phyloP scores from a whole-genome alignment of 2,329 filamentous ascomycete species.

The Saccharata proteae region DNA sequence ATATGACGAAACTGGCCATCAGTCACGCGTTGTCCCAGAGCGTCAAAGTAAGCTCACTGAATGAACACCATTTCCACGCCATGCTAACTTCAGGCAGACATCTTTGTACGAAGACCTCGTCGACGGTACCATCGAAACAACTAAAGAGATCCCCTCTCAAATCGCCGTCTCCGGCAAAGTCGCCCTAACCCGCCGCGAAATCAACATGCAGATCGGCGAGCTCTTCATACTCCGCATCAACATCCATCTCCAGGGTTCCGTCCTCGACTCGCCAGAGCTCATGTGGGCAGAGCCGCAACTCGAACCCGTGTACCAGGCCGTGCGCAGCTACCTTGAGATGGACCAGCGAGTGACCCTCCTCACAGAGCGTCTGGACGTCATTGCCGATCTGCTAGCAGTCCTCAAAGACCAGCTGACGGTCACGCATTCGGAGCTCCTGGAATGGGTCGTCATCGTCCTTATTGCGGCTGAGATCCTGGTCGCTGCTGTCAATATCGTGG shows the following conservation, averaged over 20 bases:
- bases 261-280: constrained; percentile 90
- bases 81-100: constrained; percentile 42
- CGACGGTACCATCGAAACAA: constrained; percentile 82
- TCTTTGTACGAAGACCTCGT: constrained; percentile 94
- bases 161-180: constrained; percentile 91
- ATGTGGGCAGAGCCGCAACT: constrained; percentile 98
- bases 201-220: constrained; percentile 99
- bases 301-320: constrained; percentile 91
- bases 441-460: constrained; percentile 69
- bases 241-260: constrained; percentile 92
- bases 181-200: constrained; percentile 72
- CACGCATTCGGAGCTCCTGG: constrained; percentile 43
- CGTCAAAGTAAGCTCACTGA: constrained; percentile 54
- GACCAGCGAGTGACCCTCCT: constrained; percentile 84
- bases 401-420: constrained; percentile 92
- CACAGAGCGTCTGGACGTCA: constrained; percentile 83
- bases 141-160: constrained; percentile 83
- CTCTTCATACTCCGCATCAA: constrained; percentile 96
- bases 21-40: constrained; percentile 91
- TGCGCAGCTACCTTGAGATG: constrained; percentile 93
- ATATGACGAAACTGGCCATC: constrained; percentile 96
- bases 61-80: background rate
- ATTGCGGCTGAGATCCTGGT: constrained; percentile 94
- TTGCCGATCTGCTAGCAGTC: constrained; percentile 83
- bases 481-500: constrained; percentile 85